A percentile compares a stretch with the other conserved stretches of the same genome.
These are phyloP conservation scores for Geotrichum histeridarum DNA, from an alignment of 1,139 yeast species.

Conservation along the genomic window DNA sequence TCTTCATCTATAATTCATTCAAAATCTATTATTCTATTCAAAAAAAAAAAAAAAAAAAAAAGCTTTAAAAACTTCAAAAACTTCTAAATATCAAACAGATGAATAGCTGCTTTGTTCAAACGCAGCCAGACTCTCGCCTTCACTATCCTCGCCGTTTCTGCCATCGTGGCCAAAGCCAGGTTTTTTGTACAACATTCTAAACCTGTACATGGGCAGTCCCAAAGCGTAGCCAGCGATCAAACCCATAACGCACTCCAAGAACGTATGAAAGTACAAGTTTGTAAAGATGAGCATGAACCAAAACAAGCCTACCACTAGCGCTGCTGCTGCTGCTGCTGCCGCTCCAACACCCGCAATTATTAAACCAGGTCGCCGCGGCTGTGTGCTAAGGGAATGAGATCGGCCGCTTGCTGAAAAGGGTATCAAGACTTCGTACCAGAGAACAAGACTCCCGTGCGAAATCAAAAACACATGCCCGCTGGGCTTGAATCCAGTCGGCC, in stretches of 20 bases:
- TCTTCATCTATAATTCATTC: not conserved
- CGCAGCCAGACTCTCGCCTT: too few relatives aligned
- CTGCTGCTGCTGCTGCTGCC: conserved; percentile 27
- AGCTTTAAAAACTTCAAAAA: too few relatives aligned
- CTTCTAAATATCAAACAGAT: too few relatives aligned
- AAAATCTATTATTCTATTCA: not conserved
- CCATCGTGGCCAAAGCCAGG: too few relatives aligned
- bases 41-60: not conserved
- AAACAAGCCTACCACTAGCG: conserved; percentile 59
- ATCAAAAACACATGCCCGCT: conserved; percentile 87
- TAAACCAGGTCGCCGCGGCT: too few relatives aligned
- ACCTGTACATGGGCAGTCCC: not conserved
- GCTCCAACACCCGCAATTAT: too few relatives aligned
- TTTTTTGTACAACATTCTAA: not conserved
- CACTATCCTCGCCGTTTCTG: too few relatives aligned
- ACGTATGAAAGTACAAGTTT: conserved; percentile 69
- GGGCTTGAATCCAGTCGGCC: conserved; percentile 96
- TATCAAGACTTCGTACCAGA: conserved; percentile 55
- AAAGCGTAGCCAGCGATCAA: conserved; percentile 31
- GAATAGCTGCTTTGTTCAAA: too few relatives aligned
- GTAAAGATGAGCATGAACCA: conserved; percentile 87
- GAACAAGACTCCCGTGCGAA: conserved; percentile 62
- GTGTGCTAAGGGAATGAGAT: too few relatives aligned
- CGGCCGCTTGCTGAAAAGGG: too few relatives aligned
- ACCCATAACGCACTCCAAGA: conserved; percentile 67